These are phyloP conservation scores for Pseudogymnoascus sp. DNA, from an alignment of 2,329 filamentous ascomycete genomes.

Conservation along the genomic window DNA sequence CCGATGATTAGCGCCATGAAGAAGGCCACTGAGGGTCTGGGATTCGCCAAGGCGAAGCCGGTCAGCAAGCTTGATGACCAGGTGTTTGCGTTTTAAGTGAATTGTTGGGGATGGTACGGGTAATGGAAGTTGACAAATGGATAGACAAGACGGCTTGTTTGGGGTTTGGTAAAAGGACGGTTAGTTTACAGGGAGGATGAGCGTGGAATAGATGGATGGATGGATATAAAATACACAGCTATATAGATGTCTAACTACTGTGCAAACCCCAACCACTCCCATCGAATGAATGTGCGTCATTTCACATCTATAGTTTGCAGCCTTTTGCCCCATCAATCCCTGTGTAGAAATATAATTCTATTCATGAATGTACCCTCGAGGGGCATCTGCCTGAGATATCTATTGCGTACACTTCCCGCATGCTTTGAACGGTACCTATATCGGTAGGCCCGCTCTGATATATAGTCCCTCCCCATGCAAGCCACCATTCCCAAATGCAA, in stretches of 20 bases:
- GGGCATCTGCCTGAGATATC: not conserved
- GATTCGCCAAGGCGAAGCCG: constrained; percentile 84
- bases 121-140: not conserved
- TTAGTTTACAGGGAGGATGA: not conserved
- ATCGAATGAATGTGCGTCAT: not conserved
- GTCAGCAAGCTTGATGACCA: constrained; percentile 98
- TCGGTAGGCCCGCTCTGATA: not conserved
- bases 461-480: not conserved
- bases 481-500: not conserved
- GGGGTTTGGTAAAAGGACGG: not conserved
- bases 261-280: not conserved
- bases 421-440: not conserved
- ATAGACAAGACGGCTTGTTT: not conserved
- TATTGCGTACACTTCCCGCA: not conserved
- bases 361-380: not conserved
- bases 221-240: constrained; percentile 3
- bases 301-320: not conserved
- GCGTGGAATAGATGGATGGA: not conserved
- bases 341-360: not conserved
- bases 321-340: not conserved
- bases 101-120: not conserved
- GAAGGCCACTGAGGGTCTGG: constrained; percentile 83
- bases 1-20: constrained; percentile 97
- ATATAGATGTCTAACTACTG: not conserved
- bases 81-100: constrained; percentile 80